Evolutionary conservation across 129 eudicot genomes (phyloP).

Genomic region (Calendula officinalis): DNA sequence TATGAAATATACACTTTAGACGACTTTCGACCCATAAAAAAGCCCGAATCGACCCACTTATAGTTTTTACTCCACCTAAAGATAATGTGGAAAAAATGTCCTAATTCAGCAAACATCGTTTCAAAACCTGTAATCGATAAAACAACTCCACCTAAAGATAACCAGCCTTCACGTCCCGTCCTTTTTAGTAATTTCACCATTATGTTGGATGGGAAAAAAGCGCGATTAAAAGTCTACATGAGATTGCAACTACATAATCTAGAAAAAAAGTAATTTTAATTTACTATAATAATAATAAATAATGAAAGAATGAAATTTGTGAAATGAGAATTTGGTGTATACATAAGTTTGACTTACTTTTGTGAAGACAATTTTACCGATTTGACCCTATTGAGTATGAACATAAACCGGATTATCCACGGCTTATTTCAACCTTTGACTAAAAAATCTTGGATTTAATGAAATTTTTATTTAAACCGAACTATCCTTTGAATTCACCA

Average conservation of each 20-base stretch:
- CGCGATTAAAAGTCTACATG: conserved; percentile 53
- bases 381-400: too few relatives aligned
- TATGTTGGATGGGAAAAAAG: conserved; percentile 69
- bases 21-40: too few relatives aligned
- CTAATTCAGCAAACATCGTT: conserved; percentile 80
- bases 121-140: conserved; percentile 74
- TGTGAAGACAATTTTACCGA: too few relatives aligned
- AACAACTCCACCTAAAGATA: conserved; percentile 69
- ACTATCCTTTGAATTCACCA: too few relatives aligned
- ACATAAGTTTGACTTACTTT: conserved; percentile 36
- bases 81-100: conserved; percentile 51
- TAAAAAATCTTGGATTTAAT: too few relatives aligned
- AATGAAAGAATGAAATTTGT: background rate
- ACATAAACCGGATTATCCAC: too few relatives aligned
- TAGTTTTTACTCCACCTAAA: too few relatives aligned
- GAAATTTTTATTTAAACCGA: too few relatives aligned
- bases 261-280: background rate
- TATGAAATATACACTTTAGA: too few relatives aligned
- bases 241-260: conserved; percentile 52
- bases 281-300: background rate
- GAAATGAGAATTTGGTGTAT: background rate
- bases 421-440: too few relatives aligned
- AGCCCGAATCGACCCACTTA: too few relatives aligned
- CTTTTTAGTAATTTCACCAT: conserved; percentile 52
- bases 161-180: conserved; percentile 64